A percentile compares a stretch with the other conserved stretches of the same genome.
phyloP scores from a whole-genome alignment of 2,329 filamentous ascomycete genomes.

The Colletotrichum sublineola region DNA sequence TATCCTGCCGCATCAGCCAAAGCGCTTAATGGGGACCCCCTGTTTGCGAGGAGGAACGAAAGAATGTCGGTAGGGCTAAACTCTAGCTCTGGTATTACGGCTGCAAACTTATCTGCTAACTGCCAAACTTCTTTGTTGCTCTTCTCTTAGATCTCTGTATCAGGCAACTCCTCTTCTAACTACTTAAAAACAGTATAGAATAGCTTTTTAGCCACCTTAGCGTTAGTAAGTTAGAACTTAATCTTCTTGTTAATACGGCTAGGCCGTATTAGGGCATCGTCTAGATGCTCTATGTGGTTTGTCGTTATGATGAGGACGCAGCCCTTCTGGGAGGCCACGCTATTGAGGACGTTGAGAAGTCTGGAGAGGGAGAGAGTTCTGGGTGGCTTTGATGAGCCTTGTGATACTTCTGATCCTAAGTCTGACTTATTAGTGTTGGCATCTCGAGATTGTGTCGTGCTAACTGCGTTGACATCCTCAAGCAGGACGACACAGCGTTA shows the following conservation, averaged over 20 bases:
- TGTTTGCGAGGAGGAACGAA: background rate
- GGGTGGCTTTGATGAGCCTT: background rate
- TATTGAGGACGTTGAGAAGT: conserved; percentile 45
- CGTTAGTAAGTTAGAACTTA: conserved; percentile 43
- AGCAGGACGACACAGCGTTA: conserved; percentile 54
- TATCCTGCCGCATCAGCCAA: background rate
- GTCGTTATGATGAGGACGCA: conserved; percentile 47
- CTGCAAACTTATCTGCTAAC: background rate
- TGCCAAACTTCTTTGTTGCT: background rate
- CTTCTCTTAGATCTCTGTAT: background rate
- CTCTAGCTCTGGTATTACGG: background rate
- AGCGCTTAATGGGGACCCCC: background rate
- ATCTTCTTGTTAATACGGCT: conserved; percentile 72
- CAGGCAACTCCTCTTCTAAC: background rate
- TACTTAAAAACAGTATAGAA: background rate
- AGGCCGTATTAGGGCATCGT: conserved; percentile 44
- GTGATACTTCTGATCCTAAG: background rate
- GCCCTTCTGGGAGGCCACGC: conserved; percentile 44
- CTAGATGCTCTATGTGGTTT: conserved; percentile 46
- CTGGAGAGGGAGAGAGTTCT: conserved; percentile 41
- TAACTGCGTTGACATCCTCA: conserved; percentile 54
- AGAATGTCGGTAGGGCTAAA: conserved; percentile 6
- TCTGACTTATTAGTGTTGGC: background rate
- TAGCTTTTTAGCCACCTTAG: background rate
- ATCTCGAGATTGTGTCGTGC: conserved; percentile 18